A percentile compares a stretch with the other conserved stretches of the same genome.
phyloP scores from a whole-genome alignment of 192 early-diverging fungal species.

The Fimicolochytrium jonesii region DNA sequence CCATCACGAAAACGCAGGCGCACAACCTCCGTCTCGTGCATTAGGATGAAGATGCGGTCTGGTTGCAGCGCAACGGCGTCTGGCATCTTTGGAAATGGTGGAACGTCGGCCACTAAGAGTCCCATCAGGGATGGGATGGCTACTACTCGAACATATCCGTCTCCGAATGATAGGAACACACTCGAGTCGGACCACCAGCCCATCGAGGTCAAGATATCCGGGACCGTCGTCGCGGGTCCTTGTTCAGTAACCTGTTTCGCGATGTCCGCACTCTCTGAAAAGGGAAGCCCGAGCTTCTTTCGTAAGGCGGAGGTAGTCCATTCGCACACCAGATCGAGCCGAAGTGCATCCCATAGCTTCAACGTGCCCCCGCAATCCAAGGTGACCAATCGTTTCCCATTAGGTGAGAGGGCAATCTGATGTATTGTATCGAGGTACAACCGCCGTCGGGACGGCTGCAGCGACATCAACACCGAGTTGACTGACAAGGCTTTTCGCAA shows the following conservation, averaged over 20 bases:
- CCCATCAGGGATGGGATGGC: no score
- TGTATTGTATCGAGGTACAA: constrained; percentile 21
- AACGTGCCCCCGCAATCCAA: constrained; percentile 18
- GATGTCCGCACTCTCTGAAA: no score
- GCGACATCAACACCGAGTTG: constrained; percentile 13
- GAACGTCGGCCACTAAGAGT: constrained; percentile 37
- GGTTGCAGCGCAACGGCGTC: constrained; percentile 1
- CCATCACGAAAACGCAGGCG: background rate
- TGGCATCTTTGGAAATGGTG: constrained; percentile 17
- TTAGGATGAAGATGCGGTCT: constrained; percentile 27
- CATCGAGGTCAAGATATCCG: constrained; percentile 29
- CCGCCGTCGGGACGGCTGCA: constrained; percentile 11
- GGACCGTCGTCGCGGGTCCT: background rate
- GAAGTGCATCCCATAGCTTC: constrained; percentile 15
- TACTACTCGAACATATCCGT: constrained; percentile 52
- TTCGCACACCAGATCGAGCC: constrained; percentile 5
- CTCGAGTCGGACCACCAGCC: constrained; percentile 54
- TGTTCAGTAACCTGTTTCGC: no score
- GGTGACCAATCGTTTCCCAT: constrained; percentile 8
- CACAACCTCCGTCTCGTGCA: background rate
- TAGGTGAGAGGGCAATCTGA: constrained; percentile 13
- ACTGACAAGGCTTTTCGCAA: constrained; percentile 13
- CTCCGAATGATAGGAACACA: constrained; percentile 43
- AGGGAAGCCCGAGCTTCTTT: background rate
- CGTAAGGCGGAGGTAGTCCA: constrained; percentile 8